Base-by-base conservation (phyloP, 1,284 basidiomycete genomes). In the Melampsora americana region DNA sequence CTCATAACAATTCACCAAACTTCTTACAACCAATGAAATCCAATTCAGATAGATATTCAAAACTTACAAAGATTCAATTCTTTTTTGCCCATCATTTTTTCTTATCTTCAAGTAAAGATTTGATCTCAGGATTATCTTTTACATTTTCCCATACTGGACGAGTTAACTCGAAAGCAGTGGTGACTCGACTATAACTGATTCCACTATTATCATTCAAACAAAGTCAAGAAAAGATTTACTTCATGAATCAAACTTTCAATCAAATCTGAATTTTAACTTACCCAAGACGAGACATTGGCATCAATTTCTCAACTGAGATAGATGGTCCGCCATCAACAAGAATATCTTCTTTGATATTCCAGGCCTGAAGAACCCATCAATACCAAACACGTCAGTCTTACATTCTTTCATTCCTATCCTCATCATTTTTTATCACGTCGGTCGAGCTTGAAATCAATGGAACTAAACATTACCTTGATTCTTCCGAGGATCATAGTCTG, bases 271-370 rank as follows among this genome's bases (percentile, higher is more conserved):
- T n/a, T n/a, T n/a, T n/a, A 32, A 46, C 74, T 35, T 32, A 68
- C 67, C 74, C 74, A 53, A 73, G 70, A 64, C 74, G 66, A 32
- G 35, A 39, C 16, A 69, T 64, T 23, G 74, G 74, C 62, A 48
- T 73, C 30, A 73, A 35, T 66, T 73, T 73, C 23, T 73, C 70
- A 23, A 73, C 12, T 3, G 70, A 61, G 35, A 73, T 62, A 20
- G 64, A 35, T 30, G 70, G 70, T 23, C 53, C 44, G 35, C 64
- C 70, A 26, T 73, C 62, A 30, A 66, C 46, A 3, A 73, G 28
- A 32, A 73, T 28, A 5, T 50, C 61, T 46, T 73, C 32, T 44
- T 56, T 73, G 26, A 73, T 56, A 53, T 73, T 60, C 70, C 70
- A 73, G 9, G 70, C 61, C 70, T 73, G 44, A 48, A n/a, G 6